Evolutionary conservation across 176 grass and related monocot genomes (phyloP), one percentile per base, ranked within the genome.

Genomic region (Musa itinerans): DNA sequence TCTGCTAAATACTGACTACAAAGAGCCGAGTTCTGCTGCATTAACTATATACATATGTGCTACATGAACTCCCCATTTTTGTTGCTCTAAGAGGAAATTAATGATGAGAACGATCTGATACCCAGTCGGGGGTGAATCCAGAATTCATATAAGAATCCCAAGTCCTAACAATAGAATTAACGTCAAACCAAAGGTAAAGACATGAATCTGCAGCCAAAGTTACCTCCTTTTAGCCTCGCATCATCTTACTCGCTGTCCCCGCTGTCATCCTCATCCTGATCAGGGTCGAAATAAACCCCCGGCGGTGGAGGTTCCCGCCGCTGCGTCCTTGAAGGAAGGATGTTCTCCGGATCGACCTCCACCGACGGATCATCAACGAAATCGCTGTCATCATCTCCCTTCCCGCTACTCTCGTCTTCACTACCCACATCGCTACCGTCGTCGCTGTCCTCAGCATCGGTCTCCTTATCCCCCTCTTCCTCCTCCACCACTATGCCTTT

Each of bases 281-380:
- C 80, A 1, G 80, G 20, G 56, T 88, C 65, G 63, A 88, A 75
- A 78, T 83, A 88, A 3, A 81, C 78, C 51, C 83, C 89, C 2
- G 83, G 89, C 23, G 75, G 78, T 7, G 86, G 14, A 9, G 89
- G 81, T 9, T 69, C 75, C 53, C 74, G 69, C 78, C 83, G 83
- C 75, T 83, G 83, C 65, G 89, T 86, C 54, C 83, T 68, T 13
- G 86, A 88, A 8, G 86, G 83, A 52, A 92, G 86, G 73, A 92
- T 88, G 81, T 92, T 88, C 70, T 75, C 71, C 65, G 84, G 81
- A 58, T 89, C 89, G 22, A 92, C 89, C 89, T 92, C 89, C 2
- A 83, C 68, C 10, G 86, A 68, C 27, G 86, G 89, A 63, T 91
- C 89, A 29, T 92, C 83, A 10, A 52, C 58, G 75, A 88, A 85